Evolutionary conservation across 75 land plant species (phyloP), one percentile per base, ranked within the genome.

Genomic region (Sequoiadendron giganteum): DNA sequence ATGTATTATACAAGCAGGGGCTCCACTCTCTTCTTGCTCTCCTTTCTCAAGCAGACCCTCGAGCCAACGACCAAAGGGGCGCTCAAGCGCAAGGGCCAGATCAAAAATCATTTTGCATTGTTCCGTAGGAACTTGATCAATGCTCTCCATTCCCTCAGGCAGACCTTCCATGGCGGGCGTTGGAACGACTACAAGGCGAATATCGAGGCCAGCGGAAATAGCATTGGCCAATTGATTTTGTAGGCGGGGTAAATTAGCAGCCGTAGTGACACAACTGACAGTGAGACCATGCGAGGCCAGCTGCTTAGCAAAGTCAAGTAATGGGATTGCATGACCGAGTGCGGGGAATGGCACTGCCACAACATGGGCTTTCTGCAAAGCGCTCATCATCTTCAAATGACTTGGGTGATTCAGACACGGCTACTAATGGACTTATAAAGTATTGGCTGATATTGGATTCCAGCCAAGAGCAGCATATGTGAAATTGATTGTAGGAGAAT

Each of bases 271-370:
- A 16, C 91, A 87, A 56, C 90, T 93, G 72, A 89, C 42, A 19
- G 65, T 42, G 39, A 85, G 80, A 42, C 94, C 94, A 21, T 83
- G 93, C 25, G 85, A 38, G 76, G 92, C 91, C 21, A 94, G 56
- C 16, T 89, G 84, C 38, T 43, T 88, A 54, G 90, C 90, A 40
- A 93, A 32, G 89, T 90, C 92, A 13, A 92, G 61, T 81, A 88
- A 61, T 19, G 95, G 95, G 75, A 91, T 88, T 14, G 91, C 85
- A 89, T 94, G 95, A 83, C 95, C 94, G 13, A 85, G 93, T 28
- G 89, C 83, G 78, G 94, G 88, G 36, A 92, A 85, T 3, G 95
- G 95, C 25, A 94, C 3, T n/a, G 91, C 65, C 28, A 92, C 83
- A 52, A 93, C 79, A 39, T 91, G 90, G 56, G 85, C 52, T 56